Evolutionary conservation across 2,329 filamentous ascomycete genomes (phyloP).

Genomic region (Fusarium sp.): DNA sequence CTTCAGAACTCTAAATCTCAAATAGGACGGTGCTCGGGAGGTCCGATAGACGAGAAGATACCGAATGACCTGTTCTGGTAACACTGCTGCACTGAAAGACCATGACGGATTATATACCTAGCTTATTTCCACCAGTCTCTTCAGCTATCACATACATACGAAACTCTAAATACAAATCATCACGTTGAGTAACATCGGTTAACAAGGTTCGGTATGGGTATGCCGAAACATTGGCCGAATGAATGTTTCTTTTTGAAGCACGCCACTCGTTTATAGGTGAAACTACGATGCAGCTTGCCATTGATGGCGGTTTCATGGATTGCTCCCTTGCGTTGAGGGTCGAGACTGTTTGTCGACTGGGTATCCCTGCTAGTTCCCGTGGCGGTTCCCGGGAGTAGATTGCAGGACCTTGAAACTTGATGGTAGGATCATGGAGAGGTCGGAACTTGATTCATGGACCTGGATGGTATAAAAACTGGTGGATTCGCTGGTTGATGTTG

Average conservation of each 20-base stretch:
- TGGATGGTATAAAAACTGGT: slow-evolving; percentile 3
- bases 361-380: slow-evolving; percentile 30
- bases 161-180: slow-evolving; percentile 15
- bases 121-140: slow-evolving; percentile 27
- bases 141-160: slow-evolving; percentile 1
- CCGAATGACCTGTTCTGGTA: slow-evolving; percentile 21
- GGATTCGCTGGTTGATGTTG: neutral
- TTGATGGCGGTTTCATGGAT: slow-evolving; percentile 6
- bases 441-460: neutral
- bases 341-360: neutral
- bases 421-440: neutral
- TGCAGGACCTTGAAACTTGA: slow-evolving; percentile 7
- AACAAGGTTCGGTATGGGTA: neutral
- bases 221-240: slow-evolving; percentile 16
- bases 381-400: slow-evolving; percentile 5
- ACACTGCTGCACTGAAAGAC: neutral
- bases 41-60: slow-evolving; percentile 1
- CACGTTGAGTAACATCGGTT: neutral
- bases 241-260: neutral
- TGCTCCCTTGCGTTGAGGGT: neutral
- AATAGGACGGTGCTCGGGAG: slow-evolving; percentile 10
- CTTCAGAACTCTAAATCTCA: neutral
- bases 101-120: neutral
- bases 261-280: neutral
- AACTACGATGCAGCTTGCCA: neutral